phyloP scores from a whole-genome alignment of 2,329 filamentous ascomycete genomes.

The Neoarthrinium moseri region DNA sequence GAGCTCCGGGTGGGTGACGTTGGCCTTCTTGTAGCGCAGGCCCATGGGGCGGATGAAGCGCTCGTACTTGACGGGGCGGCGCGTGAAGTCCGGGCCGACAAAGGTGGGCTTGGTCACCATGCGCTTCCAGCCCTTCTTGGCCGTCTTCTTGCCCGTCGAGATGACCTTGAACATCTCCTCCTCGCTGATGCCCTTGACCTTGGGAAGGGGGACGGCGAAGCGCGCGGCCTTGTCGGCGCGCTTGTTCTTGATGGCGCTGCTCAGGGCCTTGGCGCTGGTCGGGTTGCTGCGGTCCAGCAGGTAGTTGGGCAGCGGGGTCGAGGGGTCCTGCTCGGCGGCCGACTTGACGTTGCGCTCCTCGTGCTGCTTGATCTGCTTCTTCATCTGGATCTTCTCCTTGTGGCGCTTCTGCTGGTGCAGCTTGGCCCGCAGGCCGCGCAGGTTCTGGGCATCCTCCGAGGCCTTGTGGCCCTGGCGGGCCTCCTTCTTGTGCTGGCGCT shows the following conservation, averaged over 20 bases:
- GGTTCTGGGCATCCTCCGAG: constrained; percentile 88
- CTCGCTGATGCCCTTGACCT: constrained; percentile 89
- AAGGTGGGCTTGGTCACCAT: constrained; percentile 73
- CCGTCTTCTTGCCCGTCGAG: constrained; percentile 91
- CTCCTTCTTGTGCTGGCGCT: constrained; percentile 80
- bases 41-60: constrained; percentile 75
- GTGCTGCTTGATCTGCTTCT: constrained; percentile 89
- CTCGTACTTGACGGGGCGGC: constrained; percentile 76
- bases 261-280: constrained; percentile 65
- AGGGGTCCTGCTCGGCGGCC: constrained; percentile 71
- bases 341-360: constrained; percentile 97
- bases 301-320: constrained; percentile 85
- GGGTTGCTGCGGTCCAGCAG: constrained; percentile 79
- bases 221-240: constrained; percentile 89
- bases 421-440: constrained; percentile 89
- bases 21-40: constrained; percentile 59
- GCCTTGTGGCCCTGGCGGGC: constrained; percentile 88
- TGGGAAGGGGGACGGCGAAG: constrained; percentile 88
- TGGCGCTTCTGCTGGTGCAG: constrained; percentile 89
- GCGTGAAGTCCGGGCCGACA: constrained; percentile 86
- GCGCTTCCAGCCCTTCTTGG: constrained; percentile 71
- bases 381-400: constrained; percentile 98
- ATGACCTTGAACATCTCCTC: constrained; percentile 98
- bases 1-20: constrained; percentile 10
- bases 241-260: constrained; percentile 92